Base-by-base conservation (phyloP, 371 early-diverging fungal species). In the Mucor indicus region DNA sequence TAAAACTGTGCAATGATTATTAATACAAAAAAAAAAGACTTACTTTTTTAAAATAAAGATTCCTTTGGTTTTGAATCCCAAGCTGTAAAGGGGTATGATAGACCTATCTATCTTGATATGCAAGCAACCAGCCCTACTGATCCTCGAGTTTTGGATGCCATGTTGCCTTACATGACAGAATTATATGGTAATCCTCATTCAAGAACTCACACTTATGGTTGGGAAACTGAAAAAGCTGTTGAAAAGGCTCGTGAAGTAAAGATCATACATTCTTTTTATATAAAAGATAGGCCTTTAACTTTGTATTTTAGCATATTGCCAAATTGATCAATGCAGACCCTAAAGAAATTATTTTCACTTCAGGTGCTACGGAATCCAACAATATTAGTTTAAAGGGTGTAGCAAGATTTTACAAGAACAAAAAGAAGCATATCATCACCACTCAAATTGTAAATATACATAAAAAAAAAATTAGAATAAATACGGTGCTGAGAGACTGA, bases 351-450 rank as follows among this genome's bases (percentile, higher is more conserved):
- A 80, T 99, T 37, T 99, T 99, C 57, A 99, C 99, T 17, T 92
- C 92, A 21, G 99, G 99, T 16, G 99, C 99, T 12, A 99, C 99
- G n/a, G 99, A 99, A 73, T 87, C 95, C 38, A 96, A 96, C 83
- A 99, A 99, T 66, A 69, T 95, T 21, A 89, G 92, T 54, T 77
- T 99, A 60, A 99, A 98, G 72, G 99, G 99, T 49, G 91, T 99
- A 32, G 93, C 96, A 6, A 79, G 92, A 31, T 99, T 98, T 73
- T 93, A 97, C 77, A 92, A 90, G 64, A 81, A 79, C 55, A 93
- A 88, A 52, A 95, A 96, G 80, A 91, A 87, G 53, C 99, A 99
- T 71, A 92, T 99, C 48, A 98, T 99, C 56, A 99, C 99, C 9
- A 86, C 95, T 7, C 98, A 98, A 72, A 98, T 91, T 29, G 86